Percentiles rank a stretch among this genome's conserved stretches.
Evolutionary conservation across 768 basidiomycete species (phyloP).

Genomic region (Rhodosporidiobolus odoratus): DNA sequence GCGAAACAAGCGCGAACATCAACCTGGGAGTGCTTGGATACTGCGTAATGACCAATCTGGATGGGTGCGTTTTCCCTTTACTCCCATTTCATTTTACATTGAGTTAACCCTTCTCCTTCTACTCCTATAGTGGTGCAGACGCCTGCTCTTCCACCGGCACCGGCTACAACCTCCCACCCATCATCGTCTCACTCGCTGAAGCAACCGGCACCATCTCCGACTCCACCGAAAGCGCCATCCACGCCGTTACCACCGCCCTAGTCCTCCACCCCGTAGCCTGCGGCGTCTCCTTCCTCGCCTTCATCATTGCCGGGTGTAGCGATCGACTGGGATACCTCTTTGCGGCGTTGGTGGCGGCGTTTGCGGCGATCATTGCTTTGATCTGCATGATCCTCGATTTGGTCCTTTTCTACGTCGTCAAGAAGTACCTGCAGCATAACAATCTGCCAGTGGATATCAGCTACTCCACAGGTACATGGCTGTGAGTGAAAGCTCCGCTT

Average conservation of each 20-base stretch:
- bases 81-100: background rate
- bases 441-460: background rate
- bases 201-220: background rate
- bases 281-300: conserved; percentile 45
- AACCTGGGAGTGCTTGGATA: conserved; percentile 25
- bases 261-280: conserved; percentile 46
- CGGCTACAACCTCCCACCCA: conserved; percentile 16
- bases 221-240: conserved; percentile 9
- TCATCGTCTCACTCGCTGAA: background rate
- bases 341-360: conserved; percentile 42
- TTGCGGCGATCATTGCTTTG: conserved; percentile 44
- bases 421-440: background rate
- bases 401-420: conserved; percentile 44
- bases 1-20: background rate
- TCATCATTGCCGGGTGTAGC: conserved; percentile 45
- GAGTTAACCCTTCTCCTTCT: too few species aligned
- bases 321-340: conserved; percentile 45
- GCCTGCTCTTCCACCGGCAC: background rate
- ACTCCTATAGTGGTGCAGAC: conserved; percentile 6
- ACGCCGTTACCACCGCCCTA: conserved; percentile 43
- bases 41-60: conserved; percentile 5
- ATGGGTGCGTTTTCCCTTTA: background rate
- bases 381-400: conserved; percentile 30
- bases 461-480: conserved; percentile 7
- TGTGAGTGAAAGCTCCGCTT: conserved; percentile 7